These are phyloP conservation scores for Deuterostichococcus epilithicus DNA, from an alignment of 139 green algal genomes.

Conservation along the genomic window DNA sequence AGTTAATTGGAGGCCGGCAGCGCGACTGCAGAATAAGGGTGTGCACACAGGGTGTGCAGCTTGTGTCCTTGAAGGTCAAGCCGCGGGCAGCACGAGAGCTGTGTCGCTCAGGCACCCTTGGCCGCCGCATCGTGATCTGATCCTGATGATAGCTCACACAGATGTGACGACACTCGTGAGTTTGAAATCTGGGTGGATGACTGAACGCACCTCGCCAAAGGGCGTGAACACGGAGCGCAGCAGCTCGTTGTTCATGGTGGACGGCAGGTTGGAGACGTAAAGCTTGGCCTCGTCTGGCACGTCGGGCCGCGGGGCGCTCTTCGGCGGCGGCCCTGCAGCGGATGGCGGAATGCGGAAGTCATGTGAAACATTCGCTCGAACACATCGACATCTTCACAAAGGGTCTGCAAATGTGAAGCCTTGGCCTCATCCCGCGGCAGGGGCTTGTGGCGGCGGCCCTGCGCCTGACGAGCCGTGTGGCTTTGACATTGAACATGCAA, in stretches of 20 bases:
- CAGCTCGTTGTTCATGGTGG: conserved; percentile 9
- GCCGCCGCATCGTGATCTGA: too few species aligned
- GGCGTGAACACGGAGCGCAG: conserved; percentile 24
- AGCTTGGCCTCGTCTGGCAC: conserved; percentile 34
- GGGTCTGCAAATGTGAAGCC: background rate
- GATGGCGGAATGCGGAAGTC: background rate
- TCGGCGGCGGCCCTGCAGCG: background rate
- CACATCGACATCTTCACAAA: conserved; percentile 4
- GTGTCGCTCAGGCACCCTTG: too few species aligned
- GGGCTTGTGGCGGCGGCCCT: too few species aligned
- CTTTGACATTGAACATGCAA: too few species aligned
- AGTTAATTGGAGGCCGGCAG: background rate
- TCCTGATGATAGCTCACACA: conserved; percentile 13
- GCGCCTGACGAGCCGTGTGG: too few species aligned
- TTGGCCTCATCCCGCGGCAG: conserved; percentile 30
- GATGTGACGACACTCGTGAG: conserved; percentile 20
- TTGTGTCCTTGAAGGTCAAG: too few species aligned
- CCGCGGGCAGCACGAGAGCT: too few species aligned
- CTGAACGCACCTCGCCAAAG: conserved; percentile 15
- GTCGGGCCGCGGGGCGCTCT: background rate
- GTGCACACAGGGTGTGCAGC: background rate
- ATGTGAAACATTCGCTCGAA: conserved; percentile 1
- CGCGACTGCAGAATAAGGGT: background rate
- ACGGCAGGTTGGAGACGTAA: conserved; percentile 37
- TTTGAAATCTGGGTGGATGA: too few species aligned